phyloP scores from a whole-genome alignment of 75 land plant genomes.

The Isoetes taiwanensis region DNA sequence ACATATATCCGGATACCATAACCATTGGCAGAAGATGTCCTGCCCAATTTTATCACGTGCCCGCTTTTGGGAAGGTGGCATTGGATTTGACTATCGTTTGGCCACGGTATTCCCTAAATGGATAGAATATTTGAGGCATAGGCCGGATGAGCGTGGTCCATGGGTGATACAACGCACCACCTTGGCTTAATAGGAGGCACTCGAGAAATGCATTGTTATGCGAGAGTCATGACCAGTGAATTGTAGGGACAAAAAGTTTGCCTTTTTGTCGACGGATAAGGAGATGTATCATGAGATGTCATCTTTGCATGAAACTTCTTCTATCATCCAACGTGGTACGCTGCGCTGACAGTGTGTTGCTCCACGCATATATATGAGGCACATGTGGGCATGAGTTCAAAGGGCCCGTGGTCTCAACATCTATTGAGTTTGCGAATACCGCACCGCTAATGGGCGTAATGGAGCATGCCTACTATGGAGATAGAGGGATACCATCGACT shows the following conservation, averaged over 20 bases:
- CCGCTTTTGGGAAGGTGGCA: constrained; percentile 77
- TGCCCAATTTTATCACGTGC: constrained; percentile 78
- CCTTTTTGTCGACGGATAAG: constrained; percentile 87
- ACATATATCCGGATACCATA: constrained; percentile 70
- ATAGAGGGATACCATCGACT: too few relatives aligned
- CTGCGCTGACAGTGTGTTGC: too few relatives aligned
- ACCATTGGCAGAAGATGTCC: constrained; percentile 95
- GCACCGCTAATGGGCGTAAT: too few relatives aligned
- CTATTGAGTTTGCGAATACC: too few relatives aligned
- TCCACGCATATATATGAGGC: too few relatives aligned
- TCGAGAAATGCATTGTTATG: constrained; percentile 92
- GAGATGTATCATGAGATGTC: constrained; percentile 97
- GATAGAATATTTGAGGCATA: constrained; percentile 75
- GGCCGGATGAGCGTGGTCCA: constrained; percentile 69
- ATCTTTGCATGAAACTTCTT: constrained; percentile 42
- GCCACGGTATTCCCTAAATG: constrained; percentile 94
- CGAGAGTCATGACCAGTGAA: constrained; percentile 99
- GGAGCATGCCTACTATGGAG: too few relatives aligned
- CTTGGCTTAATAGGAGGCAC: constrained; percentile 74
- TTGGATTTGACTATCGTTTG: constrained; percentile 88
- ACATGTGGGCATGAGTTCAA: too few relatives aligned
- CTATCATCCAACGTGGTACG: constrained; percentile 71
- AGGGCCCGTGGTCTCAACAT: too few relatives aligned
- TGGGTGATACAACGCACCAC: constrained; percentile 61
- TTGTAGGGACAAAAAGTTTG: constrained; percentile 95